phyloP scores from a whole-genome alignment of 495 filamentous ascomycete species.

The Neurospora sp. region DNA sequence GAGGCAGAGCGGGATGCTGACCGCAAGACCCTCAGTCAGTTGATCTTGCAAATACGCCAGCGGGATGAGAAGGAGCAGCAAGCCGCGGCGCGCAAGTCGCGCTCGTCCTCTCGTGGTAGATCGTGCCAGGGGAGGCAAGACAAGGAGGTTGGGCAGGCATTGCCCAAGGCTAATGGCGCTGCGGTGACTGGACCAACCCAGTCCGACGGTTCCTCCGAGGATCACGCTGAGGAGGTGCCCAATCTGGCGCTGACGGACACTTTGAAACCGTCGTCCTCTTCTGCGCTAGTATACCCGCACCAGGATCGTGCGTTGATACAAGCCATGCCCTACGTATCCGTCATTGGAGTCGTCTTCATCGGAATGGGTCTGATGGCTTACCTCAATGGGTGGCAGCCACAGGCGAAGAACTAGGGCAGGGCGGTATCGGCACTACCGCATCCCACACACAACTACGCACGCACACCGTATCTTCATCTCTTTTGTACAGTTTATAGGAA shows the following conservation, averaged over 20 bases:
- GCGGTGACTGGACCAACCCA: slow-evolving; percentile 1
- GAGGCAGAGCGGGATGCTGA: slow-evolving; percentile 60
- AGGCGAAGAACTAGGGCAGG: slow-evolving; percentile 12
- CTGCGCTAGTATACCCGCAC: slow-evolving; percentile 12
- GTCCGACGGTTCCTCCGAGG: slow-evolving; percentile 5
- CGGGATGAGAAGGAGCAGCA: slow-evolving; percentile 45
- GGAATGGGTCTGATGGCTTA: slow-evolving; percentile 92
- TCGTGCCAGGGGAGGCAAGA: neutral
- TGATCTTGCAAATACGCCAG: slow-evolving; percentile 72
- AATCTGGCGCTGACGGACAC: slow-evolving; percentile 16
- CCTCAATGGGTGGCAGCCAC: slow-evolving; percentile 72
- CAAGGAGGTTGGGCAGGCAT: neutral
- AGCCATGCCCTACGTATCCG: slow-evolving; percentile 72
- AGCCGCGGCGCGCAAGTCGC: slow-evolving; percentile 16
- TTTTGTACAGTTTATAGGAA: neutral
- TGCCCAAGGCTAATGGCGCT: slow-evolving; percentile 7
- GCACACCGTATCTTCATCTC: neutral
- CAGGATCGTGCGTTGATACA: slow-evolving; percentile 43
- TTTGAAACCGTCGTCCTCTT: slow-evolving; percentile 24
- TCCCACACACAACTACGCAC: neutral
- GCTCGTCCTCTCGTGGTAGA: slow-evolving; percentile 11
- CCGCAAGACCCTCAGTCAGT: slow-evolving; percentile 69
- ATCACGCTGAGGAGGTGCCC: slow-evolving; percentile 10
- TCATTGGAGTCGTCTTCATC: slow-evolving; percentile 79
- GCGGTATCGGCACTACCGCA: neutral